phyloP scores from a whole-genome alignment of 2,329 filamentous ascomycete genomes.

The Fusarium annulatum region DNA sequence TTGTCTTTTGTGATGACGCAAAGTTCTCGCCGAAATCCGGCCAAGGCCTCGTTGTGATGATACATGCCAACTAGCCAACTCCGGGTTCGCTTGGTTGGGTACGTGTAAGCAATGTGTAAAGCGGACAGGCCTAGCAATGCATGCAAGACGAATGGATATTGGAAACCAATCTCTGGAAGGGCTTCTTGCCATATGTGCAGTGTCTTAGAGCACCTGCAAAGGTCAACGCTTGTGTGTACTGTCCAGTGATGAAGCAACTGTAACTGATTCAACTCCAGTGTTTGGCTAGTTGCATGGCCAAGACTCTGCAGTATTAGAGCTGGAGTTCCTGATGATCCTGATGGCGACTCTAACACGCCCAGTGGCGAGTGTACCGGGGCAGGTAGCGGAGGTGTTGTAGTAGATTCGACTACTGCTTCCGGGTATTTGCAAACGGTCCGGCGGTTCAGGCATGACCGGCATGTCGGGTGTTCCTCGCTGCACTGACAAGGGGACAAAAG shows the following conservation, averaged over 20 bases:
- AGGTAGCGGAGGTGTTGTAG: rapidly evolving
- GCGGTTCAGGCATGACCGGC: neutral
- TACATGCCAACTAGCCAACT: neutral
- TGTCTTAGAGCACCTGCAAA: neutral
- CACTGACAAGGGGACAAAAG: neutral
- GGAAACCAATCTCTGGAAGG: neutral
- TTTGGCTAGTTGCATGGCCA: rapidly evolving
- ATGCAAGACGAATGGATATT: neutral
- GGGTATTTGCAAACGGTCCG: neutral
- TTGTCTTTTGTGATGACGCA: neutral
- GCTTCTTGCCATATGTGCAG: neutral
- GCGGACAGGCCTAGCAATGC: neutral
- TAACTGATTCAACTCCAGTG: neutral
- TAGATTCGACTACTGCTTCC: rapidly evolving
- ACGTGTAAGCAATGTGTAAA: neutral
- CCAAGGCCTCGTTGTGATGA: neutral
- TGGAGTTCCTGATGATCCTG: rapidly evolving
- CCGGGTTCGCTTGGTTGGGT: rapidly evolving
- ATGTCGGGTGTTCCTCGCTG: neutral
- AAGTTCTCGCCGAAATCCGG: neutral
- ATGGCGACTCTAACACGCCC: rapidly evolving
- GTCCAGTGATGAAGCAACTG: neutral
- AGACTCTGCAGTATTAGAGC: neutral
- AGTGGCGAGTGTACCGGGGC: rapidly evolving
- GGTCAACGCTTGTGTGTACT: neutral